phyloP scores from a whole-genome alignment of 2,329 filamentous ascomycete species.

The Fusarium torreyae region DNA sequence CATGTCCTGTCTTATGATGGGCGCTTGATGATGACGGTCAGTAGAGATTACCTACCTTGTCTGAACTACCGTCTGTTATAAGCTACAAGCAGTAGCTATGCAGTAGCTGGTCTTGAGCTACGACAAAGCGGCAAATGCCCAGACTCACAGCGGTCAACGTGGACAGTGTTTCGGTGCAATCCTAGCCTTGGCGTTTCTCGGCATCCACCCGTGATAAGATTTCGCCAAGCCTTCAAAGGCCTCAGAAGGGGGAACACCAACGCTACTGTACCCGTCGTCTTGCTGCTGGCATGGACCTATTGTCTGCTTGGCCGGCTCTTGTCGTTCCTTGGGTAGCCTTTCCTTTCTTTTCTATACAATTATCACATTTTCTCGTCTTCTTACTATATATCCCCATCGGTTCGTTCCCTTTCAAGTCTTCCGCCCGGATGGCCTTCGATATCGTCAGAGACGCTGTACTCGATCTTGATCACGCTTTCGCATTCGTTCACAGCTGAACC shows the following conservation, averaged over 20 bases:
- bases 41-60: constrained; percentile 11
- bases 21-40: constrained; percentile 19
- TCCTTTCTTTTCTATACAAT: constrained; percentile 30
- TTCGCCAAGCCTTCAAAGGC: constrained; percentile 53
- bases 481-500: constrained; percentile 31
- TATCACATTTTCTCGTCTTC: constrained; percentile 27
- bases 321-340: constrained; percentile 38
- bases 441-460: constrained; percentile 26
- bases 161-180: constrained; percentile 50
- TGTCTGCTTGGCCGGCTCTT: constrained; percentile 38
- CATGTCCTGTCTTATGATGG: constrained; percentile 23
- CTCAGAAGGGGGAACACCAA: constrained; percentile 51
- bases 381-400: constrained; percentile 31
- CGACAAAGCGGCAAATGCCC: constrained; percentile 38
- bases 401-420: constrained; percentile 19
- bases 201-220: constrained; percentile 52
- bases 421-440: constrained; percentile 39
- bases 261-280: constrained; percentile 46
- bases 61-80: constrained; percentile 10
- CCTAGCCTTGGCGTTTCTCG: constrained; percentile 52
- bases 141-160: constrained; percentile 50
- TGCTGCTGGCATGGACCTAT: constrained; percentile 43
- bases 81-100: constrained; percentile 15
- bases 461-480: constrained; percentile 26
- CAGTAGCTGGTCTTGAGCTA: neutral